Base-by-base conservation (phyloP, 1,139 yeast genomes). In the Blastobotrys arbuscula region DNA sequence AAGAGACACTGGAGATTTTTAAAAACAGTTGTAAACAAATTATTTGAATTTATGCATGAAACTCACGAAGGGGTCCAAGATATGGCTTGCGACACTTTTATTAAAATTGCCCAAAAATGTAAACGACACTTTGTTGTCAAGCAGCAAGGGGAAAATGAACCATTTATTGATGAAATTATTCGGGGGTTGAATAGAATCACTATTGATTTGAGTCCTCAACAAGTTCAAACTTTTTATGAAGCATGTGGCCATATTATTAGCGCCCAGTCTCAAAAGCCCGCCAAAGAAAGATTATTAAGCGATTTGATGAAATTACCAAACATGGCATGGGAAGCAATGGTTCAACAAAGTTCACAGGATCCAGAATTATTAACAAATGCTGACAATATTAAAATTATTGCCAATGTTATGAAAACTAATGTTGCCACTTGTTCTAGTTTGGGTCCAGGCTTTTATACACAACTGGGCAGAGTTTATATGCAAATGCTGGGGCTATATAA, bases 21-120 rank as follows among this genome's bases (percentile, higher is more conserved):
- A 65, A 90, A 90, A 68, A 92, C 98, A 0, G 99, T 92, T 42
- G 92, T 92, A 54, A 84, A 88, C 70, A 92, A 92, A 68, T 76
- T 92, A 60, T 92, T 92, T 69, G 98, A 94, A 69, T 92, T 92
- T 63, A 92, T 92, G 99, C 98, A 92, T 71, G 99, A 92, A 74
- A 89, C 97, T 24, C 98, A 92, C 67, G 99, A 90, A 69, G 98
- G 97, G 71, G 98, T 92, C 55, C 98, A 92, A 72, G 98, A 92
- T 69, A 92, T 92, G 98, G 98, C 99, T 9, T 92, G 98, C 74
- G 98, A 92, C 68, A 92, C 99, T 1, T 92, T 92, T 66, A 90
- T 90, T 63, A 94, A 92, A 68, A 92, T 92, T 66, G 88, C 96
- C 28, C 83, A 80, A 59, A 92, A 92, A 70, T 92, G 98, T 76